Evolutionary conservation across 495 filamentous ascomycete species (phyloP).

Genomic region (Aspergillus bertholletiae): DNA sequence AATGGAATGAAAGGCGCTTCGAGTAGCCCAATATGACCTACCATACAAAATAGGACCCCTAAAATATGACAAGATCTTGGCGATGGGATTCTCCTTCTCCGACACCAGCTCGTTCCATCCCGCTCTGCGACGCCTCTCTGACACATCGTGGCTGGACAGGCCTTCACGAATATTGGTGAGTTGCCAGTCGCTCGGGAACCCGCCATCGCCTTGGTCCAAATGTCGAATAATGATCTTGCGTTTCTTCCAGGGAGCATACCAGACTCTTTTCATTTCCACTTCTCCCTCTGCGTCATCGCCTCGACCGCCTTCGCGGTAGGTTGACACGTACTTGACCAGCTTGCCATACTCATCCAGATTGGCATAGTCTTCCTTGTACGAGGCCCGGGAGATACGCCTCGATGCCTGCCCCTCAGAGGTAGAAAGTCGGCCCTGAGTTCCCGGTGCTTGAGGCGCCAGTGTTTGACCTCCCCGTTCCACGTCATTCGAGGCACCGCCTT

Average conservation of each 20-base stretch:
- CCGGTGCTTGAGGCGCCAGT: conserved; percentile 1
- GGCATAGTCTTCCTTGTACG: conserved; percentile 33
- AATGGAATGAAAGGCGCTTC: no score
- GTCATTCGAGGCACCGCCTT: conserved; percentile 10
- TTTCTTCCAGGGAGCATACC: conserved; percentile 58
- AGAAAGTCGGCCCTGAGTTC: conserved; percentile 8
- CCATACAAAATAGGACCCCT: conserved; percentile 78
- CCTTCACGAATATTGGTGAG: conserved; percentile 65
- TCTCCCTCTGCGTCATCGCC: conserved; percentile 22
- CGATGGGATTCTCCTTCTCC: conserved; percentile 71
- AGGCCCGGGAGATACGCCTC: conserved; percentile 38
- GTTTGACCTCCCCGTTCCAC: conserved; percentile 12
- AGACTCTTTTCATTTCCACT: conserved; percentile 34
- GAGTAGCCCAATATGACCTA: conserved; percentile 41
- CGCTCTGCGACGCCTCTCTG: conserved; percentile 53
- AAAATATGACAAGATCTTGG: conserved; percentile 72
- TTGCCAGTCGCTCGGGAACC: conserved; percentile 67
- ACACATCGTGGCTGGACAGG: conserved; percentile 51
- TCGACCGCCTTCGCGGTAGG: conserved; percentile 50
- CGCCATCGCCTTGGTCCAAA: conserved; percentile 29
- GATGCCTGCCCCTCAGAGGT: conserved; percentile 14
- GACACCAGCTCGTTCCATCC: conserved; percentile 72
- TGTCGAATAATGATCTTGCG: conserved; percentile 45
- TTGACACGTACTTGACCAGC: conserved; percentile 62
- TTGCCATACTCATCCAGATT: conserved; percentile 51